Conservation (phyloP, 2,329 filamentous ascomycete genomes). For the Aspergillus sp. region DNA sequence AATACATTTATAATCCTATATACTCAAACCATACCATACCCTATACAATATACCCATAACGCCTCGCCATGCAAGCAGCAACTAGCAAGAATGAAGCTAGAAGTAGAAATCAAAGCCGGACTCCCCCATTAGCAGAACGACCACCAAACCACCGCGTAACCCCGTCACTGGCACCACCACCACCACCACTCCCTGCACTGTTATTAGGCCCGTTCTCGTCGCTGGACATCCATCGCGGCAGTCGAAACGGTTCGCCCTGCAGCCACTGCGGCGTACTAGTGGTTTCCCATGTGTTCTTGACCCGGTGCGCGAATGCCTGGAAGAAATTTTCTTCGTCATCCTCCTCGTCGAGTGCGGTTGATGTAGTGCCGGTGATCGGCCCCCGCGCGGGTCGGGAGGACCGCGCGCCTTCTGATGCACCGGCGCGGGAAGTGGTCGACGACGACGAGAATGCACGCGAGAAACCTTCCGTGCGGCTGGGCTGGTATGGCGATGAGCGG, state of each 20-base stretch:
- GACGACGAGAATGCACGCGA: constrained; percentile 18
- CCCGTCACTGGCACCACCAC: constrained; percentile 16
- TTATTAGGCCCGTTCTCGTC: constrained; percentile 8
- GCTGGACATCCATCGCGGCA: constrained; percentile 71
- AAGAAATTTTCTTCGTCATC: constrained; percentile 75
- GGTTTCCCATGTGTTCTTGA: constrained; percentile 86
- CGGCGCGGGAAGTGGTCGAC: constrained; percentile 21
- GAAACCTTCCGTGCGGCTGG: constrained; percentile 17
- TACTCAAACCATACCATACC: not conserved
- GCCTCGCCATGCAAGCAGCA: constrained; percentile 18
- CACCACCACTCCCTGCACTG: not conserved
- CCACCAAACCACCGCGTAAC: constrained; percentile 35
- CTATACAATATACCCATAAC: constrained; percentile 9
- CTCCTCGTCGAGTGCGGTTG: constrained; percentile 45
- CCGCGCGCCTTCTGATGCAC: constrained; percentile 22
- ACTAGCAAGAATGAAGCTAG: constrained; percentile 2
- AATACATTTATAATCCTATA: constrained; percentile 4
- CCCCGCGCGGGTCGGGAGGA: constrained; percentile 23
- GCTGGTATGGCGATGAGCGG: constrained; percentile 20
- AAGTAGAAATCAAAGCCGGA: constrained; percentile 26
- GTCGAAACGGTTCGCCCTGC: constrained; percentile 62
- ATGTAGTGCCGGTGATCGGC: constrained; percentile 19
- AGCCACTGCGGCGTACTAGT: constrained; percentile 77
- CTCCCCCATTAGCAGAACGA: constrained; percentile 30
- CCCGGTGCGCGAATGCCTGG: constrained; percentile 69